Base-by-base conservation (phyloP, 768 basidiomycete genomes). In the Phallus indusiatus region DNA sequence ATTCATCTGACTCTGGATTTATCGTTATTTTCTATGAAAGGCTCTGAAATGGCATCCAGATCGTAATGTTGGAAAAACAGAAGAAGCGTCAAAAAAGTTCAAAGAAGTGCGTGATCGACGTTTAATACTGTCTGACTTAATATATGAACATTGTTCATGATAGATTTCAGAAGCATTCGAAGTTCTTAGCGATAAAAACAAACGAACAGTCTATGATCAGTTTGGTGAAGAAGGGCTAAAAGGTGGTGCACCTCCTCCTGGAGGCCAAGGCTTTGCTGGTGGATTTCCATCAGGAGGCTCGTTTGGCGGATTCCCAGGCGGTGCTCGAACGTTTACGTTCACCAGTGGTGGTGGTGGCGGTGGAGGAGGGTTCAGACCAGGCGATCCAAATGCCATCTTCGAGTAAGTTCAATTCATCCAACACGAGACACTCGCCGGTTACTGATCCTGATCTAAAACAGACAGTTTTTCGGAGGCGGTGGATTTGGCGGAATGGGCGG, bases 11-110 rank as follows among this genome's bases (percentile, higher is more conserved):
- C 17, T 60, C 34, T 37, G 20, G 22, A n/a, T 28, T 28, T 28
- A 12, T 17, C 1, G 6, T n/a, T 35, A 20, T 61, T 7, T 64
- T 42, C 52, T 18, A 1, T 59, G 34, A 51, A 64, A 81, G 88
- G 91, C 93, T 51, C 71, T 96, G 70, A 93, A 90, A 81, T 90
- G 90, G 86, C 95, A 98, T 71, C 94, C 94, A 37, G 94, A 96
- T 70, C 81, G 94, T 42, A 95, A 96, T 67, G 74, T 74, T 8
- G 69, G 72, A 56, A 89, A 90, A 28, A 86, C 88, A 53, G 94
- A 94, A 64, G 86, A 85, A 63, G 88, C 95, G 0, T 85, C 82
- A 1, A 78, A 81, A 70, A 95, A 89, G 72, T 98, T 99, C 73
- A 94, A 99, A 75, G 83, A 94, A 80, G 93, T 86, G 47, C 24